phyloP scores from a whole-genome alignment of 164 flowering plant genomes.

The Protea cynaroides region DNA sequence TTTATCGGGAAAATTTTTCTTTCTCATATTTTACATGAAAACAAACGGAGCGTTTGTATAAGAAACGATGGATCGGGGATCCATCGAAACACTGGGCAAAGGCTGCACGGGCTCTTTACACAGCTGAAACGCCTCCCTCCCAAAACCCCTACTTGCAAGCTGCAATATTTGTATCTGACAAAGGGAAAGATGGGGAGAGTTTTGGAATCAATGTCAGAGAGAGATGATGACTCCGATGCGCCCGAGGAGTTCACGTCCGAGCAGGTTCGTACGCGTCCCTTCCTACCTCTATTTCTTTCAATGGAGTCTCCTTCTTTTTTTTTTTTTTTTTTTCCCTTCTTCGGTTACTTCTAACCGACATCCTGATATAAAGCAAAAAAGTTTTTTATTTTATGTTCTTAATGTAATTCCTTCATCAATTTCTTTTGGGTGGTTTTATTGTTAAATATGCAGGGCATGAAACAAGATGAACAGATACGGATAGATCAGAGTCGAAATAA shows the following conservation, averaged over 20 bases:
- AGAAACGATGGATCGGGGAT: too few relatives aligned
- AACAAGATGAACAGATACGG: constrained; percentile 30
- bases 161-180: too few relatives aligned
- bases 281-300: background rate
- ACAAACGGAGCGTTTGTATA: too few relatives aligned
- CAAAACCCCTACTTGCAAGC: too few relatives aligned
- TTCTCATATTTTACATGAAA: too few relatives aligned
- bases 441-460: constrained; percentile 22
- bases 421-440: background rate
- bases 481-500: constrained; percentile 27
- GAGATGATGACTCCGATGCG: constrained; percentile 35
- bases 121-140: too few relatives aligned
- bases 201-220: constrained; percentile 6
- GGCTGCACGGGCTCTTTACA: too few relatives aligned
- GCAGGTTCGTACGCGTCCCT: constrained; percentile 20
- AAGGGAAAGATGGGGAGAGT: background rate
- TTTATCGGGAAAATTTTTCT: too few relatives aligned
- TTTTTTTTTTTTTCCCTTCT: background rate
- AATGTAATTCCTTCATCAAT: background rate
- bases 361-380: too few relatives aligned
- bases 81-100: too few relatives aligned
- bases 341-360: too few relatives aligned
- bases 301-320: background rate
- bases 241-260: constrained; percentile 41
- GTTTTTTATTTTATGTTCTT: background rate